Evolutionary conservation across 2,329 filamentous ascomycete species (phyloP).

Genomic region (Fusarium sulawesiense): DNA sequence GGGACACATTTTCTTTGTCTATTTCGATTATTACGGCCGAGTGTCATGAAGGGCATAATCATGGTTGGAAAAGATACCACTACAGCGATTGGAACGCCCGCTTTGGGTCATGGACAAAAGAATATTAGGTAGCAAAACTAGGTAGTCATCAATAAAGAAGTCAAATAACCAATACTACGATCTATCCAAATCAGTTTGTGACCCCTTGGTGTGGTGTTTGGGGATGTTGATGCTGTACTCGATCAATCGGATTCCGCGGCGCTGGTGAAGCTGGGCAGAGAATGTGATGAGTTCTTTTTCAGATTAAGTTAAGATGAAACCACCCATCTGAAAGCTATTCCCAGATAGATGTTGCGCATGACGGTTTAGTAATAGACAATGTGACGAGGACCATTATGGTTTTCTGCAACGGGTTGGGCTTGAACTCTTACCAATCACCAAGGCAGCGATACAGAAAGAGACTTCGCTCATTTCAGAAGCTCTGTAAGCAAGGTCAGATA

Average conservation of each 20-base stretch:
- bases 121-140: conserved; percentile 1
- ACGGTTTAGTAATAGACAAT: not conserved
- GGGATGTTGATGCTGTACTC: not conserved
- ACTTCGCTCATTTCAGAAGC: not conserved
- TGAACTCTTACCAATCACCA: not conserved
- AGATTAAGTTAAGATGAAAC: not conserved
- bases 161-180: not conserved
- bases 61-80: conserved; percentile 8
- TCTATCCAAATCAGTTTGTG: not conserved
- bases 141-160: conserved; percentile 8
- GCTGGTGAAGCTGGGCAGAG: not conserved
- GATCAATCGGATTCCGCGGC: not conserved
- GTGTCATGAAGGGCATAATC: not conserved
- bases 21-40: conserved; percentile 18
- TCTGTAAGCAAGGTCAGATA: not conserved
- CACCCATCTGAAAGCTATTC: conserved; percentile 1
- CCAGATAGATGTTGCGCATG: not conserved
- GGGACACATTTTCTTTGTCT: conserved; percentile 14
- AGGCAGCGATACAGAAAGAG: not conserved
- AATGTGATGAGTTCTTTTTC: not conserved
- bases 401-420: not conserved
- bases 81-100: conserved; percentile 3
- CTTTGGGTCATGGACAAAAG: not conserved
- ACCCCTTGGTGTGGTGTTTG: not conserved
- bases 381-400: not conserved